Base-by-base conservation (phyloP, 352 stramenopile species). In the Phytophthora pistaciae region DNA sequence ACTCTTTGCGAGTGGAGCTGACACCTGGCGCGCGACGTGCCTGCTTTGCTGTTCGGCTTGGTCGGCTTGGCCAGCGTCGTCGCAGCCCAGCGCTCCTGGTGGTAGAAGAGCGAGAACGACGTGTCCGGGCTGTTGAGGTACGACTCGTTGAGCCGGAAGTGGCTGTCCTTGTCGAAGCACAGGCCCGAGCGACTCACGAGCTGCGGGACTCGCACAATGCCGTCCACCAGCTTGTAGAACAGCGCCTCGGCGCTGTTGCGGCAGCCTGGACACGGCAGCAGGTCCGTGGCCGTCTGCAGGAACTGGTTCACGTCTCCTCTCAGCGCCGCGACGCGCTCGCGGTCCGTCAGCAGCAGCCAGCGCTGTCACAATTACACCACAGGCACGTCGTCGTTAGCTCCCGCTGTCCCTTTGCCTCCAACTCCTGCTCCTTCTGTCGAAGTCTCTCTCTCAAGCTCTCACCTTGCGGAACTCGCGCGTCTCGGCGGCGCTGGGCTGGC, bases 381-480 rank as follows among this genome's bases (percentile, higher is more conserved):
- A 69, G 61, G n/a, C 48, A 64, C 23, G 53, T 67, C 23, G 58
- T 61, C 38, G 52, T 68, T 73, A 70, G 48, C 42, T 40, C 21
- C 40, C 42, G n/a, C 42, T 50, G 60, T 46, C 23, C 53, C 36
- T 46, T 6, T n/a, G 38, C 3, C 38, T 46, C 13, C 38, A 13
- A 36, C 38, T n/a, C 38, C 38, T 46, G 38, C 38, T 46, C 16
- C 38, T 46, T 46, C 38, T 46, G 38, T n/a, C 38, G 13, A 46
- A n/a, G 38, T n/a, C 38, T 46, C 38, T 46, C 44, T 44, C n/a
- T n/a, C 53, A 3, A 20, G 52, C 4, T 40, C 57, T 64, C 56
- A 92, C 87, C 87, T 95, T 95, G 70, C 85, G 88, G 64, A 95
- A 95, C 66, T 95, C 88, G 74, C 88, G 88, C 56, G 78, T 82